Base-by-base conservation (phyloP, 2,329 filamentous ascomycete species). In the Fusarium secorum region DNA sequence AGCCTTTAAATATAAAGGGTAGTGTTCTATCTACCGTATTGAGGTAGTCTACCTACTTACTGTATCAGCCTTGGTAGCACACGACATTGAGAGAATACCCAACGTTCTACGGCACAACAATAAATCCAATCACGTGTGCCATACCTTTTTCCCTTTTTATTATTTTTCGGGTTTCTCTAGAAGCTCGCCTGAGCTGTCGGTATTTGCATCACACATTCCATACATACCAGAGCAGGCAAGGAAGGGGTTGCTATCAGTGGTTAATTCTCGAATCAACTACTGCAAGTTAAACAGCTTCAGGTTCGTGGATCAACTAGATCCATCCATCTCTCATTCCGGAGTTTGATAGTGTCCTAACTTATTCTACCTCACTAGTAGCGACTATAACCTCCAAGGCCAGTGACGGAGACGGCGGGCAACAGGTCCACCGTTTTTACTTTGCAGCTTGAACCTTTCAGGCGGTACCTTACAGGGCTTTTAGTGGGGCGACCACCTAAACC, bases 401-500 rank as follows among this genome's bases (percentile, higher is more conserved):
- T 57, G 66, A 66, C 67, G 57, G 67, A 71, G 63, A 64, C 52
- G 68, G 68, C 59, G 52, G 56, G 60, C 39, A 30, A 63, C 53
- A 32, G 49, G 36, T 28, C 60, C 42, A 52, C 60, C 45, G 35
- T 56, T 49, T 65, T 64, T 65, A 44, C 63, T 66, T 61, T 67
- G 48, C 33, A 62, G 24, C 60, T 59, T 45, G 62, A 66, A 66
- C 61, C 68, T 60, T 61, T 39, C 51, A 60, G 68, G 59, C 68
- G 68, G 68, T 72, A 69, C 68, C 64, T 71, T 71, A 71, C 68
- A 69, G 66, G 32, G 9, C 49, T 60, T 72, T 70, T 72, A 51
- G 69, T 72, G 69, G 69, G 57, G 35, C 65, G 32, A 35, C 33
- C 57, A 56, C 46, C 67, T 58, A 55, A 60, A 42, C 51, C 45